Base-by-base conservation (phyloP, 2,329 filamentous ascomycete genomes). In the Didymosphaeria variabile region DNA sequence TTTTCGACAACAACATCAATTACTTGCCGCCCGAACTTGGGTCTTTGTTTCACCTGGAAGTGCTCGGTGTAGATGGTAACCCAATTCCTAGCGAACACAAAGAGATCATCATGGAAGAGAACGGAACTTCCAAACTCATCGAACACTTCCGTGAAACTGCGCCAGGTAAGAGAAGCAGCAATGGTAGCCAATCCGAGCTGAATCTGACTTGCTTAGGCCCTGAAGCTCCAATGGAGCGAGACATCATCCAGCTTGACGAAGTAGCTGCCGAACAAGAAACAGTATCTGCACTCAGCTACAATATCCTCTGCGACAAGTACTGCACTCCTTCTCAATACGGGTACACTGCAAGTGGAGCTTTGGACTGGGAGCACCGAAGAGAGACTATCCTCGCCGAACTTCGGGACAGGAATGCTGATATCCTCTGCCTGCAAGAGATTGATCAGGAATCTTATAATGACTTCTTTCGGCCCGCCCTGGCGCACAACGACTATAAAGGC, bases 301-400 rank as follows among this genome's bases (percentile, higher is more conserved):
- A 99, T 77, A 97, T 94, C 50, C 86, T 99, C 12, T 97, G 94
- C 79, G 93, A 97, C 79, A 92, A 93, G 72, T 97, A 95, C 71
- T 94, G 94, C 5, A 97, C 94, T 0, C 85, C 88, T 57, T 85
- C 89, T 57, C 88, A 92, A 64, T 98, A 97, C 76, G 94, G 94
- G 46, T 98, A 98, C 77, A 94, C 93, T 0, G 92, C 95, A 2
- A 90, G 90, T 17, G 87, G 86, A 58, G 93, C 93, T 9, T 84
- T 99, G 26, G 84, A 87, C 31, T 99, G 95, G 95, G 91, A 95
- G 40, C 93, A 92, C 73, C 90, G 95, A 57, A 91, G 90, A 72
- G 88, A 91, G 59, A 87, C 91, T 60, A 95, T 99, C 63, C 81
- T 97, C 59, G 88, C 90, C 53, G 94, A 98, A 77, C 87, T 99